phyloP scores from a whole-genome alignment of 208 protist species.

The Trypanosoma rangeli region DNA sequence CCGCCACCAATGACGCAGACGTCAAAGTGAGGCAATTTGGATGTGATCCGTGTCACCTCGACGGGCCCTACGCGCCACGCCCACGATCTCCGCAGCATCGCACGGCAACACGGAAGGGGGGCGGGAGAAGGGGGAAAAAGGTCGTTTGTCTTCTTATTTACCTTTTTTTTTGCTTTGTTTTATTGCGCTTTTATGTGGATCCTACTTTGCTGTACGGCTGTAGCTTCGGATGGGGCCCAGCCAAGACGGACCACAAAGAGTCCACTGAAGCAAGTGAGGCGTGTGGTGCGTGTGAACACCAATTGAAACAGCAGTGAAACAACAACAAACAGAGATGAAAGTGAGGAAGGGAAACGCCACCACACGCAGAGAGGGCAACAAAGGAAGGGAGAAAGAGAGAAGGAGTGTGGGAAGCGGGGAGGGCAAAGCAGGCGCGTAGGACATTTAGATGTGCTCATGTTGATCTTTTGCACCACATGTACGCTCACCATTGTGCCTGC shows the following conservation, averaged over 20 bases:
- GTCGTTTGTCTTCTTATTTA: not conserved
- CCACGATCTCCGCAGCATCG: constrained; percentile 31
- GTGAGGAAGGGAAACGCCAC: too few relatives aligned
- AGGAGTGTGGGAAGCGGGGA: not conserved
- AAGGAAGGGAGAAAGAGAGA: constrained; percentile 13
- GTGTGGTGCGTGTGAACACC: too few relatives aligned
- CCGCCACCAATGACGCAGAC: constrained; percentile 74
- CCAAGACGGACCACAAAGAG: not conserved
- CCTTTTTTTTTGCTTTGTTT: not conserved
- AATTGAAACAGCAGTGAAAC: too few relatives aligned
- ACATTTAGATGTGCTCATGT: too few relatives aligned
- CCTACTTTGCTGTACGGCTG: too few relatives aligned
- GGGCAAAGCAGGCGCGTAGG: constrained; percentile 2
- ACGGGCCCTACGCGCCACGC: constrained; percentile 29
- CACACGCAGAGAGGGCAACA: not conserved
- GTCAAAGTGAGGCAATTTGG: constrained; percentile 58
- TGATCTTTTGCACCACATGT: too few relatives aligned
- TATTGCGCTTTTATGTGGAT: too few relatives aligned
- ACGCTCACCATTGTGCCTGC: not conserved
- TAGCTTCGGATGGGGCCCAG: too few relatives aligned
- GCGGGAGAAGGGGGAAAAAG: too few relatives aligned
- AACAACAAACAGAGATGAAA: too few relatives aligned
- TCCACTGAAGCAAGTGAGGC: constrained; percentile 4
- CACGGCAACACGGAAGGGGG: not conserved
- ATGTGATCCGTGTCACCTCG: constrained; percentile 43